These are phyloP conservation scores for Penstemon davidsonii DNA, from an alignment of 257 asterid species.

Conservation along the genomic window DNA sequence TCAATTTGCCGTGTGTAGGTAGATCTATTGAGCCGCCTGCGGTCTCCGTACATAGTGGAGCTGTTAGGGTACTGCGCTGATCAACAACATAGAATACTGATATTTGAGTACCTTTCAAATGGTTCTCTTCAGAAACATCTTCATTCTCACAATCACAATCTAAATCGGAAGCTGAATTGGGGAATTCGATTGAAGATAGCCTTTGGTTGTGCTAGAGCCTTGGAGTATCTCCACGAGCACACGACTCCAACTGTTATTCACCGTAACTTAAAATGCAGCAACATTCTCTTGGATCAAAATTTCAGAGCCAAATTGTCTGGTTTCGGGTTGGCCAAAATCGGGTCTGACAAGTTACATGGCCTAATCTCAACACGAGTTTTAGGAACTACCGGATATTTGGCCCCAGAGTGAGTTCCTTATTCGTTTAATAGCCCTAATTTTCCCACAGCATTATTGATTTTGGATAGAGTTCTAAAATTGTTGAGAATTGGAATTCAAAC, in stretches of 20 bases:
- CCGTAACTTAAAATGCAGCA: slow-evolving; percentile 66
- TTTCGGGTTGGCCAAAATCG: slow-evolving; percentile 71
- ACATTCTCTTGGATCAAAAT: slow-evolving; percentile 59
- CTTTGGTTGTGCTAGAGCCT: slow-evolving; percentile 69
- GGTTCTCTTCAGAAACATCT: slow-evolving; percentile 61
- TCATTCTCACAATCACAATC: slow-evolving; percentile 31
- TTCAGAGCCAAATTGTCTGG: slow-evolving; percentile 75
- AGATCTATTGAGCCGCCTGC: slow-evolving; percentile 64
- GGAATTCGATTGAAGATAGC: slow-evolving; percentile 58
- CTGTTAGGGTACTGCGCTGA: slow-evolving; percentile 86
- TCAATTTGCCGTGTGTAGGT: slow-evolving; percentile 40
- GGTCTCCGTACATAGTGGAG: slow-evolving; percentile 57
- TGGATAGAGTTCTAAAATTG: background rate
- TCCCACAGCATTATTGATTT: background rate
- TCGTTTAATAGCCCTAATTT: too few species aligned
- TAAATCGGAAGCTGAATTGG: slow-evolving; percentile 46
- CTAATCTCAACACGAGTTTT: slow-evolving; percentile 68
- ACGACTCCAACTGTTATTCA: slow-evolving; percentile 73
- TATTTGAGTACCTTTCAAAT: slow-evolving; percentile 65
- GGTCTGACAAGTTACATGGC: slow-evolving; percentile 76
- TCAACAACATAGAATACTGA: slow-evolving; percentile 62
- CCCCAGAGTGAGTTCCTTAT: slow-evolving; percentile 71
- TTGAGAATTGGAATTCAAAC: background rate
- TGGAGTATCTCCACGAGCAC: slow-evolving; percentile 75
- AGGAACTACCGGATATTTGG: slow-evolving; percentile 84